Percentiles rank a stretch among this genome's conserved stretches.
Evolutionary conservation across 2,329 filamentous ascomycete genomes (phyloP).

Genomic region (Beauveria sp.): DNA sequence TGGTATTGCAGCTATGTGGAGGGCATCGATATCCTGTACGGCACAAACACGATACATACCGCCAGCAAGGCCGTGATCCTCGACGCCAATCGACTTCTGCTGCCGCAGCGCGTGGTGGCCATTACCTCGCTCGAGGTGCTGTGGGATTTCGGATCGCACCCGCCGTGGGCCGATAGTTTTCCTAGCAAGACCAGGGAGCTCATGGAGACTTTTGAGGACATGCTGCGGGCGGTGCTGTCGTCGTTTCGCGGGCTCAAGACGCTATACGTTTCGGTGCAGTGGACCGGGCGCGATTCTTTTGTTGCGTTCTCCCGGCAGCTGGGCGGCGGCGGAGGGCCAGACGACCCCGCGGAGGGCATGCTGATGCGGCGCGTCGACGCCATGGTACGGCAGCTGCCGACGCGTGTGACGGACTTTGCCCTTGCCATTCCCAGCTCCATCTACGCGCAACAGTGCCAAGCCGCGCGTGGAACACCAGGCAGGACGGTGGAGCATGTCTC

Average conservation of each 20-base stretch:
- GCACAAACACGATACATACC: constrained; percentile 21
- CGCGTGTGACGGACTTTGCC: constrained; percentile 15
- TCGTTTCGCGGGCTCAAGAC: constrained; percentile 13
- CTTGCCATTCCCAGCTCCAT: constrained; percentile 18
- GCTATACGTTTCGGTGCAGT: constrained; percentile 16
- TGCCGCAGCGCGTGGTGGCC: constrained; percentile 16
- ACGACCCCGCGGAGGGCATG: not conserved
- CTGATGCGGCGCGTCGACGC: constrained; percentile 14
- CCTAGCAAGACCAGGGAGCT: constrained; percentile 2
- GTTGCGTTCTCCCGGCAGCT: not conserved
- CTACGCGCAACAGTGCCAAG: constrained; percentile 14
- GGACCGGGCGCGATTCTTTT: not conserved
- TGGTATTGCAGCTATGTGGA: constrained; percentile 19
- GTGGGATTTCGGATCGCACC: constrained; percentile 16
- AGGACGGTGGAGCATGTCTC: constrained; percentile 15
- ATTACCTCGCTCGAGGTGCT: constrained; percentile 20
- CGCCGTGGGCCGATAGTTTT: constrained; percentile 11
- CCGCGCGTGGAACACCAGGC: constrained; percentile 10
- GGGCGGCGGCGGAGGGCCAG: not conserved
- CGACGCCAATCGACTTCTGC: constrained; percentile 14
- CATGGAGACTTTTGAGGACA: constrained; percentile 10
- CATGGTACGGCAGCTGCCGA: constrained; percentile 16
- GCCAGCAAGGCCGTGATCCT: constrained; percentile 17
- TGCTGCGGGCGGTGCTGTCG: constrained; percentile 14
- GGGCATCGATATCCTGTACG: constrained; percentile 23